These are phyloP conservation scores for Acidomyces sp. DNA, from an alignment of 495 filamentous ascomycete genomes.

Conservation along the genomic window DNA sequence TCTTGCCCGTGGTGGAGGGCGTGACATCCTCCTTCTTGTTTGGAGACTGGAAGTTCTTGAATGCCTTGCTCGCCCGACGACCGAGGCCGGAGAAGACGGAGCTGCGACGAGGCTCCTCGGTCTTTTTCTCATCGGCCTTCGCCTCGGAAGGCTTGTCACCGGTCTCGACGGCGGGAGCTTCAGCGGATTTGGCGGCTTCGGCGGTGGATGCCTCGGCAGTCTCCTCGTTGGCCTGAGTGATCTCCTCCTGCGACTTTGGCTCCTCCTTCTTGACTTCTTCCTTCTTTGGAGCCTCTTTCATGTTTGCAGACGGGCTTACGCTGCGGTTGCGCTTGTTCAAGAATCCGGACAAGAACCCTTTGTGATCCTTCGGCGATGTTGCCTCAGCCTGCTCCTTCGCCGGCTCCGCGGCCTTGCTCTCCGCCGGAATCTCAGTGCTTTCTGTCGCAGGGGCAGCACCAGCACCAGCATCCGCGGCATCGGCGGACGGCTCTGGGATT, in stretches of 20 bases:
- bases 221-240: constrained; percentile 6
- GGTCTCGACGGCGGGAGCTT: constrained; percentile 15
- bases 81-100: constrained; percentile 30
- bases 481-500: constrained; percentile 10
- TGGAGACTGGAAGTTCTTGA: constrained; percentile 8
- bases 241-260: neutral
- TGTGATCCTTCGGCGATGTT: constrained; percentile 27
- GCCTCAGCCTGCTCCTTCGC: constrained; percentile 6
- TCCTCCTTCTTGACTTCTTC: constrained; percentile 14
- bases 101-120: constrained; percentile 23
- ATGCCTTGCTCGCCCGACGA: constrained; percentile 21
- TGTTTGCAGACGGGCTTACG: constrained; percentile 15
- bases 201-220: constrained; percentile 7
- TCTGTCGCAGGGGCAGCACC: constrained; percentile 1
- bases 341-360: constrained; percentile 38
- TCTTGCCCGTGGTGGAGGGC: constrained; percentile 1
- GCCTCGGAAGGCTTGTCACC: constrained; percentile 23
- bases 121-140: constrained; percentile 17
- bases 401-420: constrained; percentile 7
- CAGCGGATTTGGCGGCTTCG: constrained; percentile 4
- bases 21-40: constrained; percentile 13
- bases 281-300: constrained; percentile 8
- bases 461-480: neutral
- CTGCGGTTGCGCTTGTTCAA: constrained; percentile 25
- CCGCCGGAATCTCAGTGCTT: constrained; percentile 1